Evolutionary conservation across 306 rosid species (phyloP).

Genomic region (Castanopsis chinensis): DNA sequence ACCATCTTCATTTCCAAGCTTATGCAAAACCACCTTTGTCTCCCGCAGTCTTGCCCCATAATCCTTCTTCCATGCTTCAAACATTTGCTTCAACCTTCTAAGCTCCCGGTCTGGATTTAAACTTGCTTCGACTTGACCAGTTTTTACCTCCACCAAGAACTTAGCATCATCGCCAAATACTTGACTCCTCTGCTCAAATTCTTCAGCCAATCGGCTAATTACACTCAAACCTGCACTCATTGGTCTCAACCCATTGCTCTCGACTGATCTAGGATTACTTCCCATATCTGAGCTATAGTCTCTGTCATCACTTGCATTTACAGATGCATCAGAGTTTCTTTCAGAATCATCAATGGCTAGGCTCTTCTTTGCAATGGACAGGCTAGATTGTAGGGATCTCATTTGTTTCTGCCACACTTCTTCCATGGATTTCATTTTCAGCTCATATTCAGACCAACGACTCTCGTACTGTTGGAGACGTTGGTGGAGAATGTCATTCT

Average conservation of each 20-base stretch:
- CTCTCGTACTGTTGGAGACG: constrained; percentile 91
- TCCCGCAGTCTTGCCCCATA: constrained; percentile 80
- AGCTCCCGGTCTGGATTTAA: constrained; percentile 88
- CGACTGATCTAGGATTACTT: constrained; percentile 59
- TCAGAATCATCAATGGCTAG: constrained; percentile 85
- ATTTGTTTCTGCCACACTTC: constrained; percentile 99
- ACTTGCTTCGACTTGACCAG: constrained; percentile 95
- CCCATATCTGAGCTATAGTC: constrained; percentile 78
- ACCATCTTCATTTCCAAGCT: constrained; percentile 85
- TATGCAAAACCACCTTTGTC: constrained; percentile 77
- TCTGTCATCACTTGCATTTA: constrained; percentile 79
- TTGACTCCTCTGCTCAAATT: constrained; percentile 97
- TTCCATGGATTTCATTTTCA: constrained; percentile 99
- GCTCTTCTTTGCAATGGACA: constrained; percentile 98
- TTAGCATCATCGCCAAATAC: constrained; percentile 98
- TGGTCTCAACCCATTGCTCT: constrained; percentile 85
- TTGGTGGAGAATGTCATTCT: constrained; percentile 96
- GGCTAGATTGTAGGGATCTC: constrained; percentile 98
- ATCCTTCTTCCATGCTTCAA: constrained; percentile 97
- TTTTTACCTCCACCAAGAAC: constrained; percentile 98
- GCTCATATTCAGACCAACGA: constrained; percentile 97
- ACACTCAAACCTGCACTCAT: constrained; percentile 97
- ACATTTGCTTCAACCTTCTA: constrained; percentile 93
- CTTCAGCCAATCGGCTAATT: constrained; percentile 91
- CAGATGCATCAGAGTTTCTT: constrained; percentile 91